A percentile compares a stretch with the other conserved stretches of the same genome.
Evolutionary conservation across 1,284 basidiomycete species (phyloP).

Genomic region (Boletus holoroseus): DNA sequence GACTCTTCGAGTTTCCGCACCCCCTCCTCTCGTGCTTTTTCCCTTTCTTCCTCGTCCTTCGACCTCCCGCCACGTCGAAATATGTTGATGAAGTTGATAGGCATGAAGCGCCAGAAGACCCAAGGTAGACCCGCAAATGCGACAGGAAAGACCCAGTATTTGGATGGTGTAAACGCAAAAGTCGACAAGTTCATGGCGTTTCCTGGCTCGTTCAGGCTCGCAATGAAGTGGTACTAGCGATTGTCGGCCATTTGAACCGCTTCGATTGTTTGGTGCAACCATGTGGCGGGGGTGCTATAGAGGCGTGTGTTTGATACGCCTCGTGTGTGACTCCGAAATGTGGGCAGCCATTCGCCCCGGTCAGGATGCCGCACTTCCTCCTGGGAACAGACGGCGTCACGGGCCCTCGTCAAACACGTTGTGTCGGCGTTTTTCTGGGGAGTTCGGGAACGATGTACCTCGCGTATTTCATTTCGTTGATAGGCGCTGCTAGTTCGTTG

Average conservation of each 20-base stretch:
- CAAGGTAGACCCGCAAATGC: slow-evolving; percentile 29
- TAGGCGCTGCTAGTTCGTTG: neutral
- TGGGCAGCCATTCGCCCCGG: neutral
- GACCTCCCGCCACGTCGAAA: neutral
- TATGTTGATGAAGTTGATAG: neutral
- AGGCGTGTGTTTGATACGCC: slow-evolving; percentile 22
- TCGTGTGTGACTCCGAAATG: slow-evolving; percentile 18
- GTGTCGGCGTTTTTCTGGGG: slow-evolving; percentile 12
- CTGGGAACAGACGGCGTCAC: slow-evolving; percentile 6
- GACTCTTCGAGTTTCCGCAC: slow-evolving; percentile 18
- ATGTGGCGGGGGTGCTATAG: slow-evolving; percentile 26
- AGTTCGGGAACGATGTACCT: slow-evolving; percentile 1
- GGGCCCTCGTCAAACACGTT: slow-evolving; percentile 16
- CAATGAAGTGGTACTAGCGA: slow-evolving; percentile 13
- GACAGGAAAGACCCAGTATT: slow-evolving; percentile 28
- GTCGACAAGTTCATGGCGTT: slow-evolving; percentile 30
- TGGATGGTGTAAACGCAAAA: slow-evolving; percentile 28
- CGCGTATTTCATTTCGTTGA: slow-evolving; percentile 23
- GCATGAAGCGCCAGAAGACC: slow-evolving; percentile 22
- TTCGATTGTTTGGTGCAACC: slow-evolving; percentile 25
- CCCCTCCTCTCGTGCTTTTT: slow-evolving; percentile 8
- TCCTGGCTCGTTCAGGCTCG: slow-evolving; percentile 18
- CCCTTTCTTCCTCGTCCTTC: slow-evolving; percentile 25
- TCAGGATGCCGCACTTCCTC: slow-evolving; percentile 12
- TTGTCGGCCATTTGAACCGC: slow-evolving; percentile 27